Evolutionary conservation across 495 filamentous ascomycete species (phyloP).

Genomic region (Aspergillus haitiensis): DNA sequence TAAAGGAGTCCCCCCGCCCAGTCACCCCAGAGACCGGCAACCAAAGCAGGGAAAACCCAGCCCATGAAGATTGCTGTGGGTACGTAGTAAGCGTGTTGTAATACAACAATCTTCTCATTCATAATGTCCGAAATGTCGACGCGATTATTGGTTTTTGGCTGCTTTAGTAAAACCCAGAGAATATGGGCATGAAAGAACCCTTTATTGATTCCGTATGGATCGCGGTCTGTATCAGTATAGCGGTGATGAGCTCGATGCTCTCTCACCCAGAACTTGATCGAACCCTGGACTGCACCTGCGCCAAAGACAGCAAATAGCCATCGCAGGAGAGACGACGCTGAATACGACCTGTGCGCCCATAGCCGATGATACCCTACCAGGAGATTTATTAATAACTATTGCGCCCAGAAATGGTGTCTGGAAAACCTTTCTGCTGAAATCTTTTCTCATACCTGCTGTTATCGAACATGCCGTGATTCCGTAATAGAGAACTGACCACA

Average conservation of each 20-base stretch:
- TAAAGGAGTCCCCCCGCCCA: conserved; percentile 83
- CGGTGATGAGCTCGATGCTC: conserved; percentile 91
- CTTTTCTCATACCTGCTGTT: background rate
- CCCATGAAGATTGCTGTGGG: conserved; percentile 78
- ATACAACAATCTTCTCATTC: conserved; percentile 80
- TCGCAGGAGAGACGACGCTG: conserved; percentile 70
- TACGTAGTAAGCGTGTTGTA: conserved; percentile 84
- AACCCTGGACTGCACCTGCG: conserved; percentile 84
- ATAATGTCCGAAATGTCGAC: conserved; percentile 90
- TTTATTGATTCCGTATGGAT: conserved; percentile 91
- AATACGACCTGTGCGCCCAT: conserved; percentile 86
- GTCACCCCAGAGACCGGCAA: conserved; percentile 81
- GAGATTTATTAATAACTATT: background rate
- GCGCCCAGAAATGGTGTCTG: background rate
- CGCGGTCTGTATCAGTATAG: conserved; percentile 93
- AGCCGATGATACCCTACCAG: conserved; percentile 70
- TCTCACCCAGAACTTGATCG: conserved; percentile 86
- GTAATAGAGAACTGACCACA: background rate
- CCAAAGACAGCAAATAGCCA: conserved; percentile 82
- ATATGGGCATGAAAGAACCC: conserved; percentile 87
- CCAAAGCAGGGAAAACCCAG: conserved; percentile 70
- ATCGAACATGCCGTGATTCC: background rate
- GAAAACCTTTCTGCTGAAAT: background rate
- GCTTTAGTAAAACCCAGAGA: conserved; percentile 81
- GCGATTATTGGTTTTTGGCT: conserved; percentile 76